Evolutionary conservation across 2,329 filamentous ascomycete species (phyloP), one percentile per base, ranked within the genome.

Genomic region (Aspergillus fumigatus): DNA sequence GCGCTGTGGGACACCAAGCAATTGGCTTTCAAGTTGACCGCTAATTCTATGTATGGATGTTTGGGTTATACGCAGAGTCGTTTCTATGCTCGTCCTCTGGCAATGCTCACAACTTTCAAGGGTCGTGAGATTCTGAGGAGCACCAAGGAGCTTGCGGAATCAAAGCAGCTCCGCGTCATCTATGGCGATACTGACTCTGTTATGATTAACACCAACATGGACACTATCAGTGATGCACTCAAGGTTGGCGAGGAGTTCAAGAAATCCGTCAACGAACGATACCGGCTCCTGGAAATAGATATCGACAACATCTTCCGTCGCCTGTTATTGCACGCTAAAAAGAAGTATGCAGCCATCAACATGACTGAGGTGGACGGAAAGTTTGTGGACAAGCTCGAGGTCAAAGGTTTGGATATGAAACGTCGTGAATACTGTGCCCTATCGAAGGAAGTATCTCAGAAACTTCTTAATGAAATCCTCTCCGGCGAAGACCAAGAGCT

Each of bases 41-140:
- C 94, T 69, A 99, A 99, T 78, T 97, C 93, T 63, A 99, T 99
- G 95, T 99, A 99, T 74, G 94, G 94, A 65, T 99, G 94, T 82
- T 79, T 99, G 73, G 94, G 94, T 65, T 99, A 97, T 73, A 93
- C 90, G 11, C 96, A 92, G 71, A 97, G 94, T 56, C 90, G 94
- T 51, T 99, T 99, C 79, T 99, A 99, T 69, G 94, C 94, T 57
- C 87, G 94, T 55, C 94, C 94, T 10, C 81, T 99, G 50, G 94
- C 94, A 56, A 91, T 97, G 76, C 87, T 99, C 72, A 97, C 92
- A 2, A 99, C 94, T 0, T 96, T 87, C 79, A 97, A 99, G 74
- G 94, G 94, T 56, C 91, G 94, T 79, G 94, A 99, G 78, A 97
- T 99, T 84, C 80, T 99, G 57, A 86, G 90, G 62, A 95, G 90